phyloP scores from a whole-genome alignment of 2,329 filamentous ascomycete species.

The Venturia effusa region DNA sequence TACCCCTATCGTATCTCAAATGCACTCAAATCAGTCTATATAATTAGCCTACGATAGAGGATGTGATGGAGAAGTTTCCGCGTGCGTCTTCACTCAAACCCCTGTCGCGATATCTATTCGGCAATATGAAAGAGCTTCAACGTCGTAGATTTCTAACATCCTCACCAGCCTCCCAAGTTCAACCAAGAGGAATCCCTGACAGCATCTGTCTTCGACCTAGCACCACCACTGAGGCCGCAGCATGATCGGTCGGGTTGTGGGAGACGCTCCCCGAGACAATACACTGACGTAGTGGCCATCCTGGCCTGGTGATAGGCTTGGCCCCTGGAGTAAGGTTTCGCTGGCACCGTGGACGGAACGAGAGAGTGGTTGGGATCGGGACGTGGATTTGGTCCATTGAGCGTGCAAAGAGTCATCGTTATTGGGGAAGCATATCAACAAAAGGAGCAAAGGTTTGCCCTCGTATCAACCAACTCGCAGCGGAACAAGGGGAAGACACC shows the following conservation, averaged over 20 bases:
- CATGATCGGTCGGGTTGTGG: not conserved
- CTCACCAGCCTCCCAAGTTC: not conserved
- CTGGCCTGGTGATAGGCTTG: not conserved
- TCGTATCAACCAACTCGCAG: not conserved
- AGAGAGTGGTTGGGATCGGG: not conserved
- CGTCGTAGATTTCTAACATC: not conserved
- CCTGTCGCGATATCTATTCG: no score
- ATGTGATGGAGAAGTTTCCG: not conserved
- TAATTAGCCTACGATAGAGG: not conserved
- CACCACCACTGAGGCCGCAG: not conserved
- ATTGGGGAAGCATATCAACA: not conserved
- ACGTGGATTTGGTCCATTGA: not conserved
- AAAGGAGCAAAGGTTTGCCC: not conserved
- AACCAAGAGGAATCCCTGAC: not conserved
- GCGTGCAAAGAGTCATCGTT: not conserved
- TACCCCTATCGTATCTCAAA: not conserved
- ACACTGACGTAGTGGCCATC: not conserved
- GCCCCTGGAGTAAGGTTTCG: not conserved
- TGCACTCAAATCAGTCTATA: not conserved
- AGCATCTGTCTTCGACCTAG: not conserved
- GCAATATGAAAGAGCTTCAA: no score
- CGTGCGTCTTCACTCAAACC: no score
- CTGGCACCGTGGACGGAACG: not conserved
- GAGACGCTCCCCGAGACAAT: not conserved
- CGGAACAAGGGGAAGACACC: not conserved